phyloP scores from a whole-genome alignment of 257 asterid species.

The Rehmannia glutinosa region DNA sequence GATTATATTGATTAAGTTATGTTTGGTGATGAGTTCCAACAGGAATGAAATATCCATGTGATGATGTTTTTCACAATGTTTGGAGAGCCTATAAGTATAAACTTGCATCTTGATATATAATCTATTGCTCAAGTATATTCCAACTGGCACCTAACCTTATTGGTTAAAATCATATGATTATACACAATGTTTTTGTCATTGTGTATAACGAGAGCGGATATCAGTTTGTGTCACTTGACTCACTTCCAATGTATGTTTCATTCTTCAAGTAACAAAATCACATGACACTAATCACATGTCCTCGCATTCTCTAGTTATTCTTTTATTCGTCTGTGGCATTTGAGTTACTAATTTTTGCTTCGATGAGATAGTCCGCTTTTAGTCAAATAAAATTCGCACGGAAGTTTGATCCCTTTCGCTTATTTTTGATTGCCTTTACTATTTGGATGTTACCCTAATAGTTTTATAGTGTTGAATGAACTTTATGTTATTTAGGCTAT shows the following conservation, averaged over 20 bases:
- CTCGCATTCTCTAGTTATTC: neutral
- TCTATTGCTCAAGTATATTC: neutral
- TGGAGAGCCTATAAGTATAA: too few relatives aligned
- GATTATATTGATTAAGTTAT: neutral
- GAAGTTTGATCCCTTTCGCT: neutral
- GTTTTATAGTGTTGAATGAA: too few relatives aligned
- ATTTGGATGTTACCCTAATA: neutral
- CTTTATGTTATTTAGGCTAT: too few relatives aligned
- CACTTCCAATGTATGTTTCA: too few relatives aligned
- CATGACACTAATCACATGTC: neutral
- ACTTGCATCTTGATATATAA: too few relatives aligned
- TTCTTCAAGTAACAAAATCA: too few relatives aligned
- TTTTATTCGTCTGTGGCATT: neutral
- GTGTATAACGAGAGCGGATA: neutral
- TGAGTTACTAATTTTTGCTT: neutral
- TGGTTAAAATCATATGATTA: neutral
- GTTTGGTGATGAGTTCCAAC: neutral
- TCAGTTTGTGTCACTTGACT: conserved; percentile 1
- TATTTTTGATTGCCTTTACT: neutral
- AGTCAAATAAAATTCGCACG: too few relatives aligned
- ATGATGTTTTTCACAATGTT: neutral
- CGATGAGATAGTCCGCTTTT: neutral
- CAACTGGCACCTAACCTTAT: neutral
- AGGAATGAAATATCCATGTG: neutral
- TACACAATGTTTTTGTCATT: neutral